Percentiles rank a stretch among this genome's conserved stretches.
These are phyloP conservation scores for Podaxis rugospora DNA, from an alignment of 768 basidiomycete species.

Conservation along the genomic window DNA sequence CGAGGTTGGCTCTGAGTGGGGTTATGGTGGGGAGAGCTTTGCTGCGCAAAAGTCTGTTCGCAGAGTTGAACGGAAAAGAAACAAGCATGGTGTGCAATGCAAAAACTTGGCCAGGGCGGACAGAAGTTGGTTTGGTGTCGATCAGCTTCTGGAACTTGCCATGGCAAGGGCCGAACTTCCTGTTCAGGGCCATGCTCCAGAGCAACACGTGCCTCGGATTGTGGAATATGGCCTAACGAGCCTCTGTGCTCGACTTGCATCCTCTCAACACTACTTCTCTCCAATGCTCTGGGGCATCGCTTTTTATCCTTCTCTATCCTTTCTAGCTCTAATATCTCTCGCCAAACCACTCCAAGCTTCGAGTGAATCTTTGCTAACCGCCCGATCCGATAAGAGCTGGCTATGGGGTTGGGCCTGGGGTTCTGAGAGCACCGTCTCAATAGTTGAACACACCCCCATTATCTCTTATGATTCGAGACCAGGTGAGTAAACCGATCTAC, in stretches of 20 bases:
- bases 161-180: not conserved
- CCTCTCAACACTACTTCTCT: not conserved
- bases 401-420: conserved; percentile 68
- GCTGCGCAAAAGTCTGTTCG: too few species aligned
- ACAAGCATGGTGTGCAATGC: not conserved
- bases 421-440: conserved; percentile 63
- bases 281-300: conserved; percentile 4
- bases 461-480: conserved; percentile 68
- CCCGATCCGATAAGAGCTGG: conserved; percentile 51
- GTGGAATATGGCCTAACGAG: not conserved
- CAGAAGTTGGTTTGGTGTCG: not conserved
- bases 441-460: conserved; percentile 71
- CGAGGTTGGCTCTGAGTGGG: too few species aligned
- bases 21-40: too few species aligned
- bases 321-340: not conserved
- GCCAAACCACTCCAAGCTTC: conserved; percentile 29
- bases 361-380: conserved; percentile 23
- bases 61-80: not conserved
- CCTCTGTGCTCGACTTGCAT: not conserved
- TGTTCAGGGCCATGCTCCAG: not conserved
- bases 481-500: conserved; percentile 27
- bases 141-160: not conserved
- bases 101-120: not conserved
- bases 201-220: conserved; percentile 2
- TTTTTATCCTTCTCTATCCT: not conserved